A percentile compares a stretch with the other conserved stretches of the same genome.
Evolutionary conservation across 352 stramenopile species (phyloP).

Genomic region (Nothophytophthora sp.): DNA sequence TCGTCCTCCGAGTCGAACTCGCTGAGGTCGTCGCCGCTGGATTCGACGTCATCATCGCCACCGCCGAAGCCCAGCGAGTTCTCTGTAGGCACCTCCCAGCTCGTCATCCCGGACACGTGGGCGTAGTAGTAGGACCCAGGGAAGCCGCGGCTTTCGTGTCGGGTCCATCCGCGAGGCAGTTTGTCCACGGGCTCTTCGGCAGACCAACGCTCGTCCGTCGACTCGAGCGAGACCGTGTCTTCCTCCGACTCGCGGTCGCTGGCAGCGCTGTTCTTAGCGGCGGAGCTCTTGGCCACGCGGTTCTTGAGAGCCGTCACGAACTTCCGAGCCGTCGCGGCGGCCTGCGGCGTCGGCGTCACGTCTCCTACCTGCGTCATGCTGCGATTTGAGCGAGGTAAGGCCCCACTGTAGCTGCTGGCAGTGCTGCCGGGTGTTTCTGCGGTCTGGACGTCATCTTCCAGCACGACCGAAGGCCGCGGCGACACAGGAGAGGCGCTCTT

Average conservation of each 20-base stretch:
- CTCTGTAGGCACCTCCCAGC: conserved; percentile 62
- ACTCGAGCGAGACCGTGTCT: conserved; percentile 42
- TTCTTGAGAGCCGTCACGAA: conserved; percentile 37
- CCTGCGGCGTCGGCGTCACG: conserved; percentile 5
- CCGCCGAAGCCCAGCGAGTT: conserved; percentile 8
- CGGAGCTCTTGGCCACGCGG: conserved; percentile 20
- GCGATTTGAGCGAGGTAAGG: conserved; percentile 5
- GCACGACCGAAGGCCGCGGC: conserved; percentile 1
- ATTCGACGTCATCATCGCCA: conserved; percentile 1
- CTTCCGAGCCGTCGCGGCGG: conserved; percentile 11
- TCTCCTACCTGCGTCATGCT: conserved; percentile 8
- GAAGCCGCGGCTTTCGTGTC: conserved; percentile 65
- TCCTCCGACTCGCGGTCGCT: conserved; percentile 43
- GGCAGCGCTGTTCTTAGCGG: background rate
- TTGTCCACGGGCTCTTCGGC: conserved; percentile 24
- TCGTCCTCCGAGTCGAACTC: conserved; percentile 8
- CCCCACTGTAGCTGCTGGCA: conserved; percentile 12
- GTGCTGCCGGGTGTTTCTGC: conserved; percentile 1
- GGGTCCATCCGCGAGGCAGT: conserved; percentile 55
- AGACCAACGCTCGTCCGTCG: conserved; percentile 33
- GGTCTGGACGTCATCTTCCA: conserved; percentile 8
- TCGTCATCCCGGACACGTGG: conserved; percentile 58
- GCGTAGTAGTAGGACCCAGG: conserved; percentile 72
- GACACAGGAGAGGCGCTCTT: conserved; percentile 12
- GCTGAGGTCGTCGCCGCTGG: conserved; percentile 4